Conservation (phyloP, 1,139 yeast genomes). For the Protomyces pachydermus region DNA sequence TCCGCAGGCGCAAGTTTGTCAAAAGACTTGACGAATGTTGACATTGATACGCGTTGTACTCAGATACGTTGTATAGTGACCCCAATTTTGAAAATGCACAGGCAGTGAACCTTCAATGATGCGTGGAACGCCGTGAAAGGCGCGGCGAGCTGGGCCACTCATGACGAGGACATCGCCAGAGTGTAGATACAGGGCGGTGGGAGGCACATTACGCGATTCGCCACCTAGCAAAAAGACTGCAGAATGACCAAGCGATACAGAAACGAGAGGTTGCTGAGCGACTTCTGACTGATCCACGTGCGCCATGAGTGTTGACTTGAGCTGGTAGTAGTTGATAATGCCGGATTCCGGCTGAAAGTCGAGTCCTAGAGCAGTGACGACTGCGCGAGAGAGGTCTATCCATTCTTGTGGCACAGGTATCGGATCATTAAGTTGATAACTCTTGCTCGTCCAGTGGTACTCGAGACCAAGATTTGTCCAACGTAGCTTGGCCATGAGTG, state of each 20-base stretch:
- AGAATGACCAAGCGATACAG: slow-evolving; percentile 29
- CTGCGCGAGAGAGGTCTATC: slow-evolving; percentile 41
- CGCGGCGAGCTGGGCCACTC: slow-evolving; percentile 44
- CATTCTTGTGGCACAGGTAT: slow-evolving; percentile 35
- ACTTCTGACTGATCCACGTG: slow-evolving; percentile 47
- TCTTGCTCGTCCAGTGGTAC: slow-evolving; percentile 46
- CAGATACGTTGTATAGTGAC: slow-evolving; percentile 39
- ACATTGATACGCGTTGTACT: slow-evolving; percentile 42
- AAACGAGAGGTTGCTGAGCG: slow-evolving; percentile 29
- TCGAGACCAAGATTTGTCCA: slow-evolving; percentile 49
- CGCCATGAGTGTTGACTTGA: slow-evolving; percentile 45
- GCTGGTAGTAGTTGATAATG: slow-evolving; percentile 44
- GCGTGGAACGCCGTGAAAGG: slow-evolving; percentile 45
- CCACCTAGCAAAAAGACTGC: slow-evolving; percentile 26
- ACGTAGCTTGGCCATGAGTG: slow-evolving; percentile 36
- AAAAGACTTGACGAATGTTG: slow-evolving; percentile 39
- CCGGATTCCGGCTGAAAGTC: slow-evolving; percentile 42
- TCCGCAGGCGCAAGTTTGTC: neutral
- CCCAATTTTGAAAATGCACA: slow-evolving; percentile 32
- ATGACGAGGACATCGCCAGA: slow-evolving; percentile 45
- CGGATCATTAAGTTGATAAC: slow-evolving; percentile 36
- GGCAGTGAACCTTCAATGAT: slow-evolving; percentile 42
- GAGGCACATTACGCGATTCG: slow-evolving; percentile 35
- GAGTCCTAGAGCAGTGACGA: slow-evolving; percentile 36
- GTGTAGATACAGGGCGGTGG: slow-evolving; percentile 37